Base-by-base conservation (phyloP, 2,329 filamentous ascomycete species). In the Aspergillus floridensis region DNA sequence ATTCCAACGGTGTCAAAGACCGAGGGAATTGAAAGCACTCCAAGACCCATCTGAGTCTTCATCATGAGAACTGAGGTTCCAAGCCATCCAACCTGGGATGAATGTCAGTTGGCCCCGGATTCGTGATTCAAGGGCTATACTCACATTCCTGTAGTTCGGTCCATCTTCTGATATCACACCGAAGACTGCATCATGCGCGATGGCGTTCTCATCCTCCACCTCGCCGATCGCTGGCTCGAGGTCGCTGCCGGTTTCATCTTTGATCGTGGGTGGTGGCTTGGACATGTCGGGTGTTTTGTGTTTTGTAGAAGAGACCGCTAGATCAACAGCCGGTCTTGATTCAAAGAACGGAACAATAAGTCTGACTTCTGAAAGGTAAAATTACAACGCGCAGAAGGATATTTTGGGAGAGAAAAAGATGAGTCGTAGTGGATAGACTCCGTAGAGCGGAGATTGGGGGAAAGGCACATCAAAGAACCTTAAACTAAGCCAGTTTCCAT, bases 21-120 rank as follows among this genome's bases (percentile, higher is more conserved):
- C 6, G 68, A 61, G 0, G 80, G 81, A 35, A 83, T 80, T 0
- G 80, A 80, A 16, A 82, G 72, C 16, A 82, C 79, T 29, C 77
- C 68, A 5, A 80, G 72, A 5, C 78, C 78, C 31, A 80, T 74
- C 57, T 79, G 75, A 1, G 75, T 76, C 65, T 80, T 80, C 66
- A 79, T 74, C 77, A 80, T 80, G 49, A 80, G 67, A 21, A 72
- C 75, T 0, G 71, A 66, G 12, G 79, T 79, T n/a, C 76, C 78
- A 1, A 77, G 53, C 77, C 76, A 80, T 48, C 77, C 77, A 38
- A 79, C 74, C 76, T 74, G 12, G 32, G 32, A 29, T 8, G n/a
- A 16, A 5, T 35, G 32, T 35, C 32, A 35, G 32, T 35, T 0
- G 11, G 5, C 14, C 11, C 14, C 32, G 26, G 26, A 35, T 16